Conservation (phyloP, 192 early-diverging fungal species). For the Umbelopsis ramanniana region DNA sequence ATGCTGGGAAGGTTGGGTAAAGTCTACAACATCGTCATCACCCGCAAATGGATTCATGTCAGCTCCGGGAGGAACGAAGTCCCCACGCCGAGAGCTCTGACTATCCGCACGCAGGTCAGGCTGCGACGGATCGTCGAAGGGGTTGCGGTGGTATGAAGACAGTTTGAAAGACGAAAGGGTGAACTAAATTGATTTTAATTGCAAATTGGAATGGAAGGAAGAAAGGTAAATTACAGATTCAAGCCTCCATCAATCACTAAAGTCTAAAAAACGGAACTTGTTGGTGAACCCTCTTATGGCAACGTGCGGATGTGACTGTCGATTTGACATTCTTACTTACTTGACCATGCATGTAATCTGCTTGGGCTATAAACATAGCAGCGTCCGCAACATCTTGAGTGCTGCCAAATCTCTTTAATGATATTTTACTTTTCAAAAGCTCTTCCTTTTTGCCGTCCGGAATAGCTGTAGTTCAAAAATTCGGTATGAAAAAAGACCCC, state of each 20-base stretch:
- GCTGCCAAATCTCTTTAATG: constrained; percentile 59
- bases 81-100: constrained; percentile 13
- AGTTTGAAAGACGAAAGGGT: constrained; percentile 12
- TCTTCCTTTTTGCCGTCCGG: constrained; percentile 39
- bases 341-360: constrained; percentile 69
- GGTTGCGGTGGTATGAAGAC: constrained; percentile 18
- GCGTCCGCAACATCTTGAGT: constrained; percentile 65
- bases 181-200: constrained; percentile 1
- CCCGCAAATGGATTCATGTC: constrained; percentile 16
- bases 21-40: constrained; percentile 16
- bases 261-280: constrained; percentile 26
- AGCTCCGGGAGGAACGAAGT: constrained; percentile 20
- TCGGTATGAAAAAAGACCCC: not conserved
- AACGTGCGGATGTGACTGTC: not conserved
- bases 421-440: constrained; percentile 47
- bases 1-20: constrained; percentile 6
- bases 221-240: constrained; percentile 30
- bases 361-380: constrained; percentile 59
- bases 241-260: constrained; percentile 48
- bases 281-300: not conserved
- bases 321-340: constrained; percentile 45
- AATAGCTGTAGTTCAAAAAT: constrained; percentile 3
- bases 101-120: constrained; percentile 20
- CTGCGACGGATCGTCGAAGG: constrained; percentile 20
- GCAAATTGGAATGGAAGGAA: not conserved